Conservation (phyloP, 192 early-diverging fungal genomes). For the Polychytrium aggregatum region DNA sequence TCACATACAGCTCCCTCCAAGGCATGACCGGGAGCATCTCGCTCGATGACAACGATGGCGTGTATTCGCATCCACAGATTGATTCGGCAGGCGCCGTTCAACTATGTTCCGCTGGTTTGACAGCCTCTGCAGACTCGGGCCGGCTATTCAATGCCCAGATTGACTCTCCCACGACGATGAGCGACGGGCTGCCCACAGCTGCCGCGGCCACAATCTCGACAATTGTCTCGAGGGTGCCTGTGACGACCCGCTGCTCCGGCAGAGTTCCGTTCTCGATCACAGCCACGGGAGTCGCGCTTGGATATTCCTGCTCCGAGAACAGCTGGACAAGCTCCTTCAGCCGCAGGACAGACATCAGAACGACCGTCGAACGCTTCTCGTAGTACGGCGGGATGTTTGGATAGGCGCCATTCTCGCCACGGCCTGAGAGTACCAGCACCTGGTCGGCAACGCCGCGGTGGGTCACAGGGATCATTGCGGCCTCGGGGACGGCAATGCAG, state of each 20-base stretch:
- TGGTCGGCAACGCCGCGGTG: conserved; percentile 80
- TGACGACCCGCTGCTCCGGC: conserved; percentile 59
- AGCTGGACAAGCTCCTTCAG: conserved; percentile 53
- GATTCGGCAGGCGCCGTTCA: too few relatives aligned
- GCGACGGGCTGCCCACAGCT: conserved; percentile 55
- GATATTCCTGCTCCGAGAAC: conserved; percentile 45
- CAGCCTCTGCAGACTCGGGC: too few relatives aligned
- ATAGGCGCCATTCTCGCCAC: conserved; percentile 62
- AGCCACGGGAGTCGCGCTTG: conserved; percentile 52
- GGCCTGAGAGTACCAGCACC: conserved; percentile 71
- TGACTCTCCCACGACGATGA: conserved; percentile 66
- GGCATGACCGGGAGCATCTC: too few relatives aligned
- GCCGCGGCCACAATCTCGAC: conserved; percentile 45
- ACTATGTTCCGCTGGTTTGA: too few relatives aligned
- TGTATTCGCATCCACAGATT: too few relatives aligned
- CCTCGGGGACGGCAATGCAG: conserved; percentile 61
- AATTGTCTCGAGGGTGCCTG: conserved; percentile 53
- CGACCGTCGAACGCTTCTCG: conserved; percentile 60
- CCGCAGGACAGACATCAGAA: conserved; percentile 76
- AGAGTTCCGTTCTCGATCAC: conserved; percentile 66
- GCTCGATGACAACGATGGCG: too few relatives aligned
- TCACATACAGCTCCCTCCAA: too few relatives aligned
- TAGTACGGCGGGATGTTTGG: conserved; percentile 61
- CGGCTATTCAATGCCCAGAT: conserved; percentile 27
- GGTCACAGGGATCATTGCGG: conserved; percentile 71